phyloP scores from a whole-genome alignment of 305 asterid genomes.

The Fraxinus sp. region DNA sequence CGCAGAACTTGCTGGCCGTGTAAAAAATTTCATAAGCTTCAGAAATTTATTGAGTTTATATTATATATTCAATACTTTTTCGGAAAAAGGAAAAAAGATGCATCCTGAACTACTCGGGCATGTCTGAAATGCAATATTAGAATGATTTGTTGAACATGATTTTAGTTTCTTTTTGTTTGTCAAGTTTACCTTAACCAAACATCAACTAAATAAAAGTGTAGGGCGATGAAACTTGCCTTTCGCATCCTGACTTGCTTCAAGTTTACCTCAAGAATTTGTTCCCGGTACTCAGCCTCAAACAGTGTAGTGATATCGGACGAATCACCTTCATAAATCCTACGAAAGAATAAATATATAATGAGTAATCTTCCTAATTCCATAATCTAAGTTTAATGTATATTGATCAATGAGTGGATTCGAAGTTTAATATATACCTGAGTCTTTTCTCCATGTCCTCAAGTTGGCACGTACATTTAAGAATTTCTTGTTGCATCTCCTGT shows the following conservation, averaged over 20 bases:
- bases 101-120: background rate
- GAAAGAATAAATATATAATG: background rate
- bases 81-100: background rate
- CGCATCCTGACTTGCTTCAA: conserved; percentile 59
- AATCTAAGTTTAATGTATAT: background rate
- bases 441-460: conserved; percentile 70
- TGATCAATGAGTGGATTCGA: background rate
- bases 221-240: conserved; percentile 42
- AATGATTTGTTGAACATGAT: background rate
- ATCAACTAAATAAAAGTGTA: background rate
- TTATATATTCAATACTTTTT: background rate
- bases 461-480: conserved; percentile 55
- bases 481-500: conserved; percentile 77
- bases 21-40: background rate
- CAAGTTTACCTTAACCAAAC: background rate
- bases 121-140: background rate
- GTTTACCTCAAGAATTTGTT: conserved; percentile 67
- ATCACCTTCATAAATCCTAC: conserved; percentile 69
- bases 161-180: background rate
- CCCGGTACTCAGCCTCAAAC: conserved; percentile 72
- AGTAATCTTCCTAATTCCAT: background rate
- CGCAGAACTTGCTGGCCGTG: conserved; percentile 57
- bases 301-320: conserved; percentile 52
- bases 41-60: background rate
- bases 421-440: conserved; percentile 42